These are phyloP conservation scores for Aspergillus sclerotialis DNA, from an alignment of 2,329 filamentous ascomycete genomes.

Conservation along the genomic window DNA sequence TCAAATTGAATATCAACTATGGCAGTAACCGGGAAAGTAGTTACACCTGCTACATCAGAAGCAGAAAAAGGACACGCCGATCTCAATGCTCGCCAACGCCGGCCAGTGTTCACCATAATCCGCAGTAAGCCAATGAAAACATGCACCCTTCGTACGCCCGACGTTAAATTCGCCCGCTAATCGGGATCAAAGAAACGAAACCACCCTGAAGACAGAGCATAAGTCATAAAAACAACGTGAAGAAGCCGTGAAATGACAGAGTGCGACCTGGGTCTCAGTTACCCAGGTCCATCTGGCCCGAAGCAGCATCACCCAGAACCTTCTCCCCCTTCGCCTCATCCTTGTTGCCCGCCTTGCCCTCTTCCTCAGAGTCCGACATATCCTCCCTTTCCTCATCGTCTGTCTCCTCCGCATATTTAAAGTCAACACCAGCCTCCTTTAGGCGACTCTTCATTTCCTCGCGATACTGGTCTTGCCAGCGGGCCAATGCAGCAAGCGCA, in stretches of 20 bases:
- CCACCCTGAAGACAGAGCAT: no score
- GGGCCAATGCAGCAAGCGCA: constrained; percentile 73
- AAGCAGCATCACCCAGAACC: constrained; percentile 21
- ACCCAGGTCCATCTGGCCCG: constrained; percentile 31
- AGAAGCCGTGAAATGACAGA: neutral
- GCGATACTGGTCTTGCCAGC: constrained; percentile 81
- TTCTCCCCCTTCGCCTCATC: constrained; percentile 16
- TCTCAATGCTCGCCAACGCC: constrained; percentile 19
- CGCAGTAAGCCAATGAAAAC: constrained; percentile 17
- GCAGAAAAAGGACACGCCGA: constrained; percentile 16
- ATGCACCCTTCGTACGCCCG: constrained; percentile 22
- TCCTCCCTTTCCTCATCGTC: constrained; percentile 61
- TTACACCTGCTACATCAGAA: constrained; percentile 13
- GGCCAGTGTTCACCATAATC: constrained; percentile 18
- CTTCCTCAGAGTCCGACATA: constrained; percentile 38
- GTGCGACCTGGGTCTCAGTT: constrained; percentile 14
- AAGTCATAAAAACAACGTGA: neutral
- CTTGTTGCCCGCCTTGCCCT: constrained; percentile 36
- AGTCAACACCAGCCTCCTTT: constrained; percentile 61
- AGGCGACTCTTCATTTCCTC: constrained; percentile 77
- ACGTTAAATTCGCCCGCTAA: constrained; percentile 6
- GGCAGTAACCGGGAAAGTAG: no score
- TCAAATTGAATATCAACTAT: no score
- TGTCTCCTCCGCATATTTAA: constrained; percentile 65
- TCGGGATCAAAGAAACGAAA: no score